Conservation (phyloP, 176 grass and related monocot species). For the Aegilops umbellulata region DNA sequence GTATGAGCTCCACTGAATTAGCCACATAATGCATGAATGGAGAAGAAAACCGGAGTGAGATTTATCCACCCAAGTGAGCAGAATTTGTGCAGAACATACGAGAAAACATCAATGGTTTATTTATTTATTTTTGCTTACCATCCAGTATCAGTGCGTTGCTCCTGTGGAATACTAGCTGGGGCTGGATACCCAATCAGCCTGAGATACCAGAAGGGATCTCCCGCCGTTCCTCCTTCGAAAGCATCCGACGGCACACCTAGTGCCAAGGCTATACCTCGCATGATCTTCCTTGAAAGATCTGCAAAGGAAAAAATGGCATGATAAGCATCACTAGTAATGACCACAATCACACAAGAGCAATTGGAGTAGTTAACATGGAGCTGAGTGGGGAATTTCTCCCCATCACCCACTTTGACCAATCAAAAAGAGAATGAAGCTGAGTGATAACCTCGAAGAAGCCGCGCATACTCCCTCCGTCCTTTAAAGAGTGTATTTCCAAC, state of each 20-base stretch:
- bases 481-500: no score
- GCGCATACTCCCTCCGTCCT: no score
- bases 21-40: constrained; percentile 1
- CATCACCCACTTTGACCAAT: no score
- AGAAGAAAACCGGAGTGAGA: constrained; percentile 34
- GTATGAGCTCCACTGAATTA: constrained; percentile 89
- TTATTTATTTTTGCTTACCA: constrained; percentile 44
- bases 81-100: neutral
- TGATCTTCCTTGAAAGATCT: constrained; percentile 97
- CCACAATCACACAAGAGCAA: neutral
- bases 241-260: constrained; percentile 59
- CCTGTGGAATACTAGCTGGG: constrained; percentile 66
- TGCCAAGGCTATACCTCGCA: constrained; percentile 91
- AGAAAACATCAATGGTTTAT: neutral
- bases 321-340: neutral
- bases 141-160: constrained; percentile 67
- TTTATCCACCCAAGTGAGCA: neutral
- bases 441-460: constrained; percentile 54
- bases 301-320: neutral
- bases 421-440: neutral
- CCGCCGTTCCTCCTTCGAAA: constrained; percentile 63
- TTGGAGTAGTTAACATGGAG: neutral
- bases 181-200: constrained; percentile 90
- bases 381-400: no score
- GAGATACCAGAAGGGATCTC: constrained; percentile 82